Conservation (phyloP, 441 rosid species). For the Hura crepitans region DNA sequence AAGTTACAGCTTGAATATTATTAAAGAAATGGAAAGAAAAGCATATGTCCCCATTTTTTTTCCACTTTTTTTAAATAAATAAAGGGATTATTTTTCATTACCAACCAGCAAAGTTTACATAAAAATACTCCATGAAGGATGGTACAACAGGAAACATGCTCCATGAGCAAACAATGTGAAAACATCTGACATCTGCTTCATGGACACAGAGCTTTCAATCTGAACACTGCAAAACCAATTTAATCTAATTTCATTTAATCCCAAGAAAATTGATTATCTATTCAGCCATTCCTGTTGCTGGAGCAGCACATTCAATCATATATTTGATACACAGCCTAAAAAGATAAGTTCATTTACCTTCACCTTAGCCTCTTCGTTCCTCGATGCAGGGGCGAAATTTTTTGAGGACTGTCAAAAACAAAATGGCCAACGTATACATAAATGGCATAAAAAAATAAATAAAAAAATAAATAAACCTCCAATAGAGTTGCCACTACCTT, state of each 20-base stretch:
- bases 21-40: background rate
- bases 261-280: background rate
- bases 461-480: too few relatives aligned
- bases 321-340: background rate
- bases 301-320: background rate
- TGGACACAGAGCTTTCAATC: background rate
- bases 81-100: background rate
- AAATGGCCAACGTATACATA: constrained; percentile 13
- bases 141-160: background rate
- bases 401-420: constrained; percentile 39
- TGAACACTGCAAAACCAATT: background rate
- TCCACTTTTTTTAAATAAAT: background rate
- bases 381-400: constrained; percentile 47
- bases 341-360: constrained; percentile 40
- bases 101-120: background rate
- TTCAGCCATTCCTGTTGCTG: background rate
- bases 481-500: background rate
- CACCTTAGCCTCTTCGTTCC: constrained; percentile 40
- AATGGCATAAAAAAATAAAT: background rate
- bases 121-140: background rate
- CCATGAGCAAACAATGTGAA: background rate
- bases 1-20: background rate
- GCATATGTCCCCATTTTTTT: background rate
- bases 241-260: background rate
- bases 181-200: background rate